phyloP scores from a whole-genome alignment of 768 basidiomycete species.

The Panellus pusillus region DNA sequence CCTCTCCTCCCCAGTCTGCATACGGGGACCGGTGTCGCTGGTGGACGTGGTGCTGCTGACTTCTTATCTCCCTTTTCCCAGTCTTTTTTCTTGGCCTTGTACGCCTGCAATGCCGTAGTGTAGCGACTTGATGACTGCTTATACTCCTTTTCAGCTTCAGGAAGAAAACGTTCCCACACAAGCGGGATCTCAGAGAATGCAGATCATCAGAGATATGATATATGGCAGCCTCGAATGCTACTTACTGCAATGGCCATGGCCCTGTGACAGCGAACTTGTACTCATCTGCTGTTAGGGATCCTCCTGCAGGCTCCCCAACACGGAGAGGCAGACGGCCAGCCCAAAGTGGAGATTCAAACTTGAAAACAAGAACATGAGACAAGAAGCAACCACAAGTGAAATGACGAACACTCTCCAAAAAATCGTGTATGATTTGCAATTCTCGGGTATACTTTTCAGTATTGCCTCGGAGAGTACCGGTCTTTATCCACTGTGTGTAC shows the following conservation, averaged over 20 bases:
- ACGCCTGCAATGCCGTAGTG: neutral
- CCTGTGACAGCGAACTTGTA: conserved; percentile 23
- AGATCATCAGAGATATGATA: conserved; percentile 1
- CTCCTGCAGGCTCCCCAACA: conserved; percentile 18
- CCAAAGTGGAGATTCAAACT: conserved; percentile 8
- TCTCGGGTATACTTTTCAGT: too few relatives aligned
- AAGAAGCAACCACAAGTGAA: neutral
- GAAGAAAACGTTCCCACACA: conserved; percentile 8
- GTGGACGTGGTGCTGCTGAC: too few relatives aligned
- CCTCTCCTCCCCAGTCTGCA: too few relatives aligned
- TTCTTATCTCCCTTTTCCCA: too few relatives aligned
- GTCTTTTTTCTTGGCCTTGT: neutral
- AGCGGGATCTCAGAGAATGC: neutral
- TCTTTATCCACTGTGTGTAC: conserved; percentile 24
- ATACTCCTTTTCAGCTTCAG: neutral
- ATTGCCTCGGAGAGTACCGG: conserved; percentile 9
- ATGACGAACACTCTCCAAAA: conserved; percentile 13
- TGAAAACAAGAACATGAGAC: neutral
- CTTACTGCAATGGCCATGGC: too few relatives aligned
- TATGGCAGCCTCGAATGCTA: conserved; percentile 18
- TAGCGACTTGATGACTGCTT: neutral
- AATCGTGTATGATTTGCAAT: conserved; percentile 18
- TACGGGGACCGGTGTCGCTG: too few relatives aligned
- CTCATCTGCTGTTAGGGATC: conserved; percentile 27
- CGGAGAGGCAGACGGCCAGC: conserved; percentile 9